phyloP scores from a whole-genome alignment of 768 basidiomycete genomes.

The Arthromyces matolae region DNA sequence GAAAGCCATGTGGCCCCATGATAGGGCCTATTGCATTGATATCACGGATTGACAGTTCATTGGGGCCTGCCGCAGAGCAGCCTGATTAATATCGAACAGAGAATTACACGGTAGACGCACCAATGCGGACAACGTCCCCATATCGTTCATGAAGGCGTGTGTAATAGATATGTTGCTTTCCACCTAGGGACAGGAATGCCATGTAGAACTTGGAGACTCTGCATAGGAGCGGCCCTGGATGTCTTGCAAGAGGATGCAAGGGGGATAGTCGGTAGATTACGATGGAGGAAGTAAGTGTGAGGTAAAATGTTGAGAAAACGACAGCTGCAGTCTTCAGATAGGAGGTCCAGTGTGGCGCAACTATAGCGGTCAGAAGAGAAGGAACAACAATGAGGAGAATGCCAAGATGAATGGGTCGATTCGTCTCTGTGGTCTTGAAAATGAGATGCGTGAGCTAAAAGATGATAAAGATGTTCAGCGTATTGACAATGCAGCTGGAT shows the following conservation, averaged over 20 bases:
- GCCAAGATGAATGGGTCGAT: slow-evolving; percentile 21
- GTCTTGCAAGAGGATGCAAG: slow-evolving; percentile 47
- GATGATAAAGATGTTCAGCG: too few species aligned
- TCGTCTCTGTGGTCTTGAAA: slow-evolving; percentile 33
- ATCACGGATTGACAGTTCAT: slow-evolving; percentile 52
- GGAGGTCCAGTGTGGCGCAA: slow-evolving; percentile 15
- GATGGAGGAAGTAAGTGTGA: slow-evolving; percentile 27
- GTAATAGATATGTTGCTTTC: slow-evolving; percentile 45
- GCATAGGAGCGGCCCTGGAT: slow-evolving; percentile 44
- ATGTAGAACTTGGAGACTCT: slow-evolving; percentile 39
- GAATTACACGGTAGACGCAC: slow-evolving; percentile 27
- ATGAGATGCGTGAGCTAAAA: slow-evolving; percentile 25
- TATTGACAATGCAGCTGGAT: too few species aligned
- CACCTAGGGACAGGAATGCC: slow-evolving; percentile 30
- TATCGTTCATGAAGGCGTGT: slow-evolving; percentile 47
- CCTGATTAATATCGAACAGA: not conserved
- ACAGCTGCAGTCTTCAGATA: slow-evolving; percentile 13
- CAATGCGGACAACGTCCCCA: slow-evolving; percentile 54
- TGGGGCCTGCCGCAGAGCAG: slow-evolving; percentile 42
- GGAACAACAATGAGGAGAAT: slow-evolving; percentile 28
- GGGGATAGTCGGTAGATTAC: slow-evolving; percentile 47
- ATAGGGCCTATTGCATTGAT: slow-evolving; percentile 40
- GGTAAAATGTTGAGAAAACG: slow-evolving; percentile 25
- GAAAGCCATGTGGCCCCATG: slow-evolving; percentile 47
- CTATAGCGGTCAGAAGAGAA: slow-evolving; percentile 17